Conservation (phyloP, 345 rosid genomes). For the Lepidium sativum region DNA sequence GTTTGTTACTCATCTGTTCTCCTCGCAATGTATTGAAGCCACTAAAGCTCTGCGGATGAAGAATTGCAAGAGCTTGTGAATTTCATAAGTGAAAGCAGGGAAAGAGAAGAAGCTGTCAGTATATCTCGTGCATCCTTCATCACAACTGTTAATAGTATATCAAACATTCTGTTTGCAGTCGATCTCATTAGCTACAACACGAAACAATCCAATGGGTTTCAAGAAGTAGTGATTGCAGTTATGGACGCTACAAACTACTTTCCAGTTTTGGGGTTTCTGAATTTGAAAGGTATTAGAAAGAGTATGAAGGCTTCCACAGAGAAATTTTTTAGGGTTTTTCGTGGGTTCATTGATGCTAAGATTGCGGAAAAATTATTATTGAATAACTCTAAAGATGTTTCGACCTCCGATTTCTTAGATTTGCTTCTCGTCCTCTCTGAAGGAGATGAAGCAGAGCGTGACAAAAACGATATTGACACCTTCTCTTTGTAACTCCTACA, state of each 20-base stretch:
- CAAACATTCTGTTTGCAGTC: conserved; percentile 10
- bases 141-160: conserved; percentile 14
- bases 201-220: neutral
- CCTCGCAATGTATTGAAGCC: conserved; percentile 8
- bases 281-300: conserved; percentile 11
- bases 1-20: neutral
- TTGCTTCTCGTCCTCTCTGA: neutral
- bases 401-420: conserved; percentile 7
- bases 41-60: neutral
- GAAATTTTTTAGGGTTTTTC: conserved; percentile 5
- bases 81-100: neutral
- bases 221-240: neutral
- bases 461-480: neutral
- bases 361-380: neutral
- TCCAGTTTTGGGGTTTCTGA: conserved; percentile 8
- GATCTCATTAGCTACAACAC: conserved; percentile 12
- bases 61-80: conserved; percentile 11
- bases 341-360: conserved; percentile 19
- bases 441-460: conserved; percentile 6
- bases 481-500: too few relatives aligned
- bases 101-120: conserved; percentile 12
- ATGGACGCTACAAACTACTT: conserved; percentile 5
- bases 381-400: neutral
- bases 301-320: neutral
- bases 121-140: conserved; percentile 14